phyloP scores from a whole-genome alignment of 1,284 basidiomycete genomes.

The Tilletia walkeri region DNA sequence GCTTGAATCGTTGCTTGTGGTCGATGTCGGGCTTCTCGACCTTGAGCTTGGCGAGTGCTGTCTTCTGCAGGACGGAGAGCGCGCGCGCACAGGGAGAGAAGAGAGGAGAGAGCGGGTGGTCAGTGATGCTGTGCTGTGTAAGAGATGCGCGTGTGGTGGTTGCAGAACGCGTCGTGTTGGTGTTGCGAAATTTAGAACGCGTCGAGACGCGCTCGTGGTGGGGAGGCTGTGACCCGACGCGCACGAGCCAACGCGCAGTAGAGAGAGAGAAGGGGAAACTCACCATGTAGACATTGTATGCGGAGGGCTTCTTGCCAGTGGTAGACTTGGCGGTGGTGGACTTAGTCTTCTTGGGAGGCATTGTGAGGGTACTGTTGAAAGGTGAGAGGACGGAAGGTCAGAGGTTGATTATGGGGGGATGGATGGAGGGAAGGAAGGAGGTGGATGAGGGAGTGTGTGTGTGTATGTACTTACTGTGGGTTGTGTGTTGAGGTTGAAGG shows the following conservation, averaged over 20 bases:
- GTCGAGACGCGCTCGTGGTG: not conserved
- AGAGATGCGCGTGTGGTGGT: not conserved
- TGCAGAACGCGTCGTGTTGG: not conserved
- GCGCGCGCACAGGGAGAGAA: not conserved
- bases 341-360: conserved; percentile 18
- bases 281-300: conserved; percentile 16
- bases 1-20: conserved; percentile 50
- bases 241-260: conserved; percentile 7
- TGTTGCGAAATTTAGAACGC: not conserved
- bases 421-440: not conserved
- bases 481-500: conserved; percentile 1
- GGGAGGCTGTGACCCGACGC: not conserved
- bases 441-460: not conserved
- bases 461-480: not conserved
- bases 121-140: not conserved
- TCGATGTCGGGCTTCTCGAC: conserved; percentile 37
- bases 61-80: not conserved
- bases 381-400: not conserved
- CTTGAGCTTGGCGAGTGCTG: conserved; percentile 39
- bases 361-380: not conserved
- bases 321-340: conserved; percentile 14
- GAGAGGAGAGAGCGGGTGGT: not conserved
- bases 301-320: conserved; percentile 13
- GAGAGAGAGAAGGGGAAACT: not conserved
- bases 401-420: not conserved